A percentile compares a stretch with the other conserved stretches of the same genome.
phyloP scores from a whole-genome alignment of 208 protist species.

The Acanthamoeba pearcei region DNA sequence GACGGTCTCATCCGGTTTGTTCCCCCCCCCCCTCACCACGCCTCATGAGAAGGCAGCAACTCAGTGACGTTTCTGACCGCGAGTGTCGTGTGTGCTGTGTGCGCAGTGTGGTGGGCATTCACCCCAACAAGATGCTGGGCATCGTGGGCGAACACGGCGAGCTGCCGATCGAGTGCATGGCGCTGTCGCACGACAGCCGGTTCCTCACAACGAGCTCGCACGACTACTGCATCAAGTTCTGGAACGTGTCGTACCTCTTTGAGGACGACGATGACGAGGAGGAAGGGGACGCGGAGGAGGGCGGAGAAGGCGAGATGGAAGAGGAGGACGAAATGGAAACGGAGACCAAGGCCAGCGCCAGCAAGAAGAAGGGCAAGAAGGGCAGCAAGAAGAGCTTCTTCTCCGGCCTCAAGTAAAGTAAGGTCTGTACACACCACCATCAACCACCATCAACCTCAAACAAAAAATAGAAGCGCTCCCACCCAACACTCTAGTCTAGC shows the following conservation, averaged over 20 bases:
- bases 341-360: background rate
- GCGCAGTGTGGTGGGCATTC: constrained; percentile 63
- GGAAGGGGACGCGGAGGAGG: constrained; percentile 1
- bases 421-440: background rate
- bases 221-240: constrained; percentile 70
- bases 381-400: constrained; percentile 41
- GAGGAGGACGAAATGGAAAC: constrained; percentile 39
- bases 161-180: constrained; percentile 65
- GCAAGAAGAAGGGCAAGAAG: constrained; percentile 50
- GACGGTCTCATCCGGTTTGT: constrained; percentile 72
- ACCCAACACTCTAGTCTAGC: background rate
- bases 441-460: background rate
- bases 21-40: background rate
- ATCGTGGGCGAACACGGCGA: constrained; percentile 72
- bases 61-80: background rate
- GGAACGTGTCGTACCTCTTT: constrained; percentile 62
- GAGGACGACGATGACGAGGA: constrained; percentile 26
- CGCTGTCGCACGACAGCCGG: constrained; percentile 52
- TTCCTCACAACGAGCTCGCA: constrained; percentile 62
- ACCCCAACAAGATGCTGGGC: constrained; percentile 64
- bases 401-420: constrained; percentile 5
- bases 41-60: background rate
- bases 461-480: background rate
- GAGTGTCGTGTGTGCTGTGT: background rate
- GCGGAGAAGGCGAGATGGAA: constrained; percentile 1